Conservation (phyloP, 148 eudicot genomes). For the Suaeda aralocaspica region DNA sequence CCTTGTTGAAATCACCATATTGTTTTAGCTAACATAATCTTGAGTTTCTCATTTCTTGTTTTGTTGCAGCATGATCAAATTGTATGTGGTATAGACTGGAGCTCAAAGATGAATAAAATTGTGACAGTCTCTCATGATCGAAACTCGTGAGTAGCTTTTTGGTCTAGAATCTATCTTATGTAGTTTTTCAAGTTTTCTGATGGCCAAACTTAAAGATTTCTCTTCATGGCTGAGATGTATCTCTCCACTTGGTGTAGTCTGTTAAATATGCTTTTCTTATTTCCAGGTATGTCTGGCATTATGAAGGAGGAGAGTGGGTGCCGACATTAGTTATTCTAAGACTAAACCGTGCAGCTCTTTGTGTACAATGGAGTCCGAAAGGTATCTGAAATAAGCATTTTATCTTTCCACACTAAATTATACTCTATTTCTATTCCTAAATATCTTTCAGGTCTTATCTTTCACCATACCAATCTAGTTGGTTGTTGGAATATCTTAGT, state of each 20-base stretch:
- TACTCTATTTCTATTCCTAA: background rate
- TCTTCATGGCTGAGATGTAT: conserved; percentile 8
- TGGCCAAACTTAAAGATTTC: background rate
- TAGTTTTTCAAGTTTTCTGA: background rate
- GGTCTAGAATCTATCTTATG: background rate
- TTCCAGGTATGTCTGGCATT: conserved; percentile 90
- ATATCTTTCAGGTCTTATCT: background rate
- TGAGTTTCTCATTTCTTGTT: conserved; percentile 16
- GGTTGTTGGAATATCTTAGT: background rate
- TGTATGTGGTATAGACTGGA: conserved; percentile 92
- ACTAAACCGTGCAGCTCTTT: conserved; percentile 94
- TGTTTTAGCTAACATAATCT: conserved; percentile 13
- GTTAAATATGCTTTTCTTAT: conserved; percentile 2
- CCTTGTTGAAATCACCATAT: background rate
- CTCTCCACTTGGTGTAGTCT: background rate
- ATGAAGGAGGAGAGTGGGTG: conserved; percentile 82
- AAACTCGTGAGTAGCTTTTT: conserved; percentile 74
- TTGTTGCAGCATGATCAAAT: conserved; percentile 88
- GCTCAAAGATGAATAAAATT: conserved; percentile 65
- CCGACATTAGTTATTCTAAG: conserved; percentile 96
- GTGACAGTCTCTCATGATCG: conserved; percentile 98
- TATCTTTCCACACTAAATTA: background rate
- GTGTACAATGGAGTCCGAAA: conserved; percentile 98
- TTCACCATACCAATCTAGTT: background rate
- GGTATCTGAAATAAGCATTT: conserved; percentile 37